Conservation (phyloP, 495 filamentous ascomycete species). For the Cercophora newfieldiana region DNA sequence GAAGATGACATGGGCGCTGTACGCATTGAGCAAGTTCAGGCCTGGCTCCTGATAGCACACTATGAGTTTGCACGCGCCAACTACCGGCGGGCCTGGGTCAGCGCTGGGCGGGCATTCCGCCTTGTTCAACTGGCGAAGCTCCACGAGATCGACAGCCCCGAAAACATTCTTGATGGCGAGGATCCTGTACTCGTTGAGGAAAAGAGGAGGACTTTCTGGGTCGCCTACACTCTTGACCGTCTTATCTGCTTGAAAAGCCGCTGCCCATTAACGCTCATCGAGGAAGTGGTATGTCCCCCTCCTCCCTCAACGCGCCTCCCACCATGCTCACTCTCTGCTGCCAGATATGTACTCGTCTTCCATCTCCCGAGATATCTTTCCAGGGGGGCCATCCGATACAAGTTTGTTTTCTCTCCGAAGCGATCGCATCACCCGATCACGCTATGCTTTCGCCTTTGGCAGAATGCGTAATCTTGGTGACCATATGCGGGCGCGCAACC, state of each 20-base stretch:
- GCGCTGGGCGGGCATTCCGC: slow-evolving; percentile 55
- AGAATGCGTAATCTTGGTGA: slow-evolving; percentile 50
- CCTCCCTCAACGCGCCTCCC: not conserved
- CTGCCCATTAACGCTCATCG: slow-evolving; percentile 50
- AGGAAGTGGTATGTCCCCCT: slow-evolving; percentile 46
- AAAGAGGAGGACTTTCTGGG: slow-evolving; percentile 55
- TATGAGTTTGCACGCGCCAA: slow-evolving; percentile 54
- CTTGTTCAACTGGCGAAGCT: slow-evolving; percentile 52
- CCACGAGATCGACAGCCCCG: slow-evolving; percentile 49
- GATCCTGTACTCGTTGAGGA: slow-evolving; percentile 46
- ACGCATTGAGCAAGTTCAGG: slow-evolving; percentile 50
- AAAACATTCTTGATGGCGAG: slow-evolving; percentile 18
- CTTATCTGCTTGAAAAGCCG: slow-evolving; percentile 51
- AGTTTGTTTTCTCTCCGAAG: slow-evolving; percentile 47
- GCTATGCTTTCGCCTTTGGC: slow-evolving; percentile 43
- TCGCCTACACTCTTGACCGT: slow-evolving; percentile 56
- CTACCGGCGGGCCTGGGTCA: slow-evolving; percentile 52
- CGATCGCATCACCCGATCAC: slow-evolving; percentile 39
- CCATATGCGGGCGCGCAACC: slow-evolving; percentile 48
- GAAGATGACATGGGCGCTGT: slow-evolving; percentile 28
- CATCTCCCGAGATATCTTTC: slow-evolving; percentile 51
- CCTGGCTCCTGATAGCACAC: slow-evolving; percentile 55
- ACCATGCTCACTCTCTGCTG: not conserved
- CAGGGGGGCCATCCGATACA: slow-evolving; percentile 48
- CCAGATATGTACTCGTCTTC: slow-evolving; percentile 47